Percentiles rank a stretch among this genome's conserved stretches.
Evolutionary conservation across 2,329 filamentous ascomycete species (phyloP).

Genomic region (Bretziella fagacearum): DNA sequence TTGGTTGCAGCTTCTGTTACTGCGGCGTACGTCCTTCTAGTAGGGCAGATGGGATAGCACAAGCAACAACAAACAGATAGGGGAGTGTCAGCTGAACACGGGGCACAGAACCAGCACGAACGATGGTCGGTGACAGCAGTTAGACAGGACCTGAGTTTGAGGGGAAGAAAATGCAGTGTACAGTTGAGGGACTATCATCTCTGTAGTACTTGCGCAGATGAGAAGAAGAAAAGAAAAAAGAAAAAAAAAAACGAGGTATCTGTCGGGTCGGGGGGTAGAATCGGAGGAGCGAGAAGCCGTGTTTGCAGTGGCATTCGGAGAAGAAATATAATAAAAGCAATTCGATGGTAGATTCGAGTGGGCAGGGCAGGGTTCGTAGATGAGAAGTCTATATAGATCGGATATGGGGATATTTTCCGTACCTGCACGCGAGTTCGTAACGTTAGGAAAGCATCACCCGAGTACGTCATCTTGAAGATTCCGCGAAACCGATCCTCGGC

Average conservation of each 20-base stretch:
- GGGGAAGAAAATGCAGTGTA: no score
- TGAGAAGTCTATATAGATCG: not conserved
- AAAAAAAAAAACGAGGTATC: no score
- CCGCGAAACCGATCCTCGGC: constrained; percentile 93
- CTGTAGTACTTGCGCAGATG: no score
- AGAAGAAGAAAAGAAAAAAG: no score
- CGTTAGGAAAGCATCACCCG: constrained; percentile 86
- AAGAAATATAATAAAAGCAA: no score
- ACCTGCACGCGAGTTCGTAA: constrained; percentile 89
- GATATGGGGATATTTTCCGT: constrained; percentile 20
- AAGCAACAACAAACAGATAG: no score
- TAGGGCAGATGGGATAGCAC: not conserved
- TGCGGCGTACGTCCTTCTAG: not conserved
- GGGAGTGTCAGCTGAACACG: no score
- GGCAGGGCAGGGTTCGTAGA: not conserved
- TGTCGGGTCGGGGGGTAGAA: not conserved
- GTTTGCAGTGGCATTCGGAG: no score
- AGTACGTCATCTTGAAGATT: constrained; percentile 99
- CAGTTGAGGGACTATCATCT: not conserved
- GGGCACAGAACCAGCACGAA: no score
- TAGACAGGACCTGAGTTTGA: no score
- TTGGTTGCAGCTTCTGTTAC: not conserved
- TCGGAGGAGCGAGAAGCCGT: no score
- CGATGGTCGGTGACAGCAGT: no score
- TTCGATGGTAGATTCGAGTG: not conserved